Evolutionary conservation across 345 rosid genomes (phyloP).

Genomic region (Geranium brycei): DNA sequence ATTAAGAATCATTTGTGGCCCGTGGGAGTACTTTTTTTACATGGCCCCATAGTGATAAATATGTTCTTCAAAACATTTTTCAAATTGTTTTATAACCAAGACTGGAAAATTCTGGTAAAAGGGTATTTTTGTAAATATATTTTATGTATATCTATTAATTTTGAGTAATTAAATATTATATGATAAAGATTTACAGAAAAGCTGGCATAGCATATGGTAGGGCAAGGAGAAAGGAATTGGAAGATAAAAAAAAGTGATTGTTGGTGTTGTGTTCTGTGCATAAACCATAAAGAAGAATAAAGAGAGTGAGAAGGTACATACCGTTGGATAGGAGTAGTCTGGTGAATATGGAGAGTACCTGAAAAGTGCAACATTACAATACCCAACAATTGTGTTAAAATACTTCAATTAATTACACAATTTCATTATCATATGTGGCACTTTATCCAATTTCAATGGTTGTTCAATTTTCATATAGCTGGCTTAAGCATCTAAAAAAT

Average conservation of each 20-base stretch:
- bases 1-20: not conserved
- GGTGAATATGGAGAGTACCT: conserved; percentile 88
- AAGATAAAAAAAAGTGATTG: not conserved
- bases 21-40: not conserved
- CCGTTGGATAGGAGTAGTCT: conserved; percentile 86
- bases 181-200: not conserved
- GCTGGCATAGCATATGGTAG: not conserved
- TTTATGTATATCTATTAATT: too few relatives aligned
- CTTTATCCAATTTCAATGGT: too few relatives aligned
- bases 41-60: not conserved
- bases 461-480: too few relatives aligned
- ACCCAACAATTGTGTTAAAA: too few relatives aligned
- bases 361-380: conserved; percentile 13
- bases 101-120: too few relatives aligned
- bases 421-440: too few relatives aligned
- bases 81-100: too few relatives aligned
- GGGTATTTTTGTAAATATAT: too few relatives aligned
- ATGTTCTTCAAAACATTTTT: not conserved
- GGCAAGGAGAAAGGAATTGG: not conserved
- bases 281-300: not conserved
- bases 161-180: too few relatives aligned
- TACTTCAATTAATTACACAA: too few relatives aligned
- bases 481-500: too few relatives aligned
- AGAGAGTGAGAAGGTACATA: conserved; percentile 22
- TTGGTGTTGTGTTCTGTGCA: not conserved